phyloP scores from a whole-genome alignment of 2,329 filamentous ascomycete species.

The Penicillium palitans region DNA sequence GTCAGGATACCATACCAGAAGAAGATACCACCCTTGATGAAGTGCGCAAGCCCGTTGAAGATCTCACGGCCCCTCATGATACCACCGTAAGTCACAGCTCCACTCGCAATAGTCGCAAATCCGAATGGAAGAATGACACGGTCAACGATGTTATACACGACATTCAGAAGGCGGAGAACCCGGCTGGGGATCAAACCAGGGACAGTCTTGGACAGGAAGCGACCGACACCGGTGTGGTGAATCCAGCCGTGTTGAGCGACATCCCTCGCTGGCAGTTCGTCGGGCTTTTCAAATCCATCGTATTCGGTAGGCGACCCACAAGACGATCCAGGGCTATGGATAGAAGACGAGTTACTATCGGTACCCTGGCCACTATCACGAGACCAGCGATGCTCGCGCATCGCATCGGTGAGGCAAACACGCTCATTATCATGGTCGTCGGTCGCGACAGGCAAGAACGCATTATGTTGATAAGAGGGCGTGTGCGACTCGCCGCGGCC shows the following conservation, averaged over 20 bases:
- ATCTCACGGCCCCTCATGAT: constrained; percentile 72
- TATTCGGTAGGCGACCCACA: constrained; percentile 52
- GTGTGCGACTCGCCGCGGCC: constrained; percentile 44
- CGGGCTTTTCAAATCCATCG: constrained; percentile 50
- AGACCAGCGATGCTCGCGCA: constrained; percentile 58
- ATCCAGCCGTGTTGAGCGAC: constrained; percentile 43
- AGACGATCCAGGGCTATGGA: constrained; percentile 65
- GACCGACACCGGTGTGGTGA: constrained; percentile 48
- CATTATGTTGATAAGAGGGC: constrained; percentile 51
- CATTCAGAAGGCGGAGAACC: constrained; percentile 58
- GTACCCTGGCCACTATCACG: constrained; percentile 75
- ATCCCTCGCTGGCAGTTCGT: constrained; percentile 46
- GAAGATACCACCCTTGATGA: constrained; percentile 92
- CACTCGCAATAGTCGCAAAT: constrained; percentile 70
- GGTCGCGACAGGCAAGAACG: constrained; percentile 64
- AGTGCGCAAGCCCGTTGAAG: constrained; percentile 87
- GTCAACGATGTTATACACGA: constrained; percentile 69
- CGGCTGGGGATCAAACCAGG: constrained; percentile 57
- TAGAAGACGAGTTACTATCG: constrained; percentile 66
- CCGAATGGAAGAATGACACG: constrained; percentile 75
- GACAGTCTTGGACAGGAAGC: constrained; percentile 56
- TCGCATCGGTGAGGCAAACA: constrained; percentile 40
- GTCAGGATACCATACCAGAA: constrained; percentile 89
- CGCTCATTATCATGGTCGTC: constrained; percentile 50
- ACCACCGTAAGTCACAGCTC: constrained; percentile 74